Evolutionary conservation across 2,329 filamentous ascomycete species (phyloP), one percentile per base, ranked within the genome.

Genomic region (Myriosclerotinia scirpicola): DNA sequence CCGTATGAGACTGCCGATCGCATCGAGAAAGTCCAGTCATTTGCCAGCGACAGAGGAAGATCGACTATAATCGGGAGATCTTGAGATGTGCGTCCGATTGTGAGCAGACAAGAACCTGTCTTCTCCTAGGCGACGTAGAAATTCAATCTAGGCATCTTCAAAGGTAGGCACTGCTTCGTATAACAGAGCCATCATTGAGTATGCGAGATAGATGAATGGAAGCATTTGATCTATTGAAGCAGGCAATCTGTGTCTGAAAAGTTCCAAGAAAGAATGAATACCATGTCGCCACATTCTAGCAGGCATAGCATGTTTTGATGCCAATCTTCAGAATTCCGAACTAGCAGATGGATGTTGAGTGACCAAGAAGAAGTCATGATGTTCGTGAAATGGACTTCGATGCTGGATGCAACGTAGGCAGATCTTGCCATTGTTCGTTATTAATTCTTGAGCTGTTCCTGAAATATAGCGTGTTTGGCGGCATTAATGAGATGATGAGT

Each of bases 221-320:
- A 97, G 80, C 93, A 98, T 97, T 66, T 96, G 90, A 60, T 97
- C 93, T 0, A 92, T 79, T 1, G 90, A 93, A 0, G 82, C 83
- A 0, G 93, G 93, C 0, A 97, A 79, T 3, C 88, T 84, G 70
- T 91, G 87, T 0, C 91, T 82, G 0, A 96, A 77, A 0, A 95
- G 76, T 70, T 96, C 92, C 0, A 96, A 81, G 67, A 94, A 94
- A 0, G 87, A 88, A 74, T 96, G 92, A 2, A 98, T 97, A 0
- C 91, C 93, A 89, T 83, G 91, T 0, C 92, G 84, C 95, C 94
- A 98, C 91, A 97, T 95, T 0, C 93, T 82, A 0, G 91, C 92
- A 0, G 93, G 93, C 91, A 98, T 97, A 0, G 87, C 87, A 71
- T 97, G 96, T 68, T 95, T 94, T 0, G 84, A 83, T 0, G 93